Evolutionary conservation across 2,329 filamentous ascomycete genomes (phyloP).

Genomic region (Stemphylium vesicarium): DNA sequence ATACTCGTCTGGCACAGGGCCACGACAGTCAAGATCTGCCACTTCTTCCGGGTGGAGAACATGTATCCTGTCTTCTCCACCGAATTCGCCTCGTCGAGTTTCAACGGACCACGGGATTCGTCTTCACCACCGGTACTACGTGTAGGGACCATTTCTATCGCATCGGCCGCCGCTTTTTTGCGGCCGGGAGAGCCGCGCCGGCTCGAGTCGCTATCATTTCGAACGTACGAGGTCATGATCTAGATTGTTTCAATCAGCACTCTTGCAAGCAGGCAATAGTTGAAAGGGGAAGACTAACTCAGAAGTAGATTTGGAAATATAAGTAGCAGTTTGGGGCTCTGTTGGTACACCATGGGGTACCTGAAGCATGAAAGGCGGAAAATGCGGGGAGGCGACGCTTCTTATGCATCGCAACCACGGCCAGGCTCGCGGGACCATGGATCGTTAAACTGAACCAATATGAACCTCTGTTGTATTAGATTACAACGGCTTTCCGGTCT

Average conservation of each 20-base stretch:
- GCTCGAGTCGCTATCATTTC: slow-evolving; percentile 13
- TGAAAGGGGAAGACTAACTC: background rate
- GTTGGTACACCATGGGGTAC: background rate
- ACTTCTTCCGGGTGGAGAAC: slow-evolving; percentile 59
- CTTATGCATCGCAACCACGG: background rate
- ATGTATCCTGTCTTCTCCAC: slow-evolving; percentile 50
- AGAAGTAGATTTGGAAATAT: background rate
- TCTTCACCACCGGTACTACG: background rate
- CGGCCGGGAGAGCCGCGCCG: slow-evolving; percentile 1
- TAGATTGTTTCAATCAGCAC: background rate
- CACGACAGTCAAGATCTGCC: slow-evolving; percentile 60
- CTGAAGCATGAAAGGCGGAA: background rate
- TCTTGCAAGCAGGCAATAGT: background rate
- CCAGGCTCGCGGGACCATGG: background rate
- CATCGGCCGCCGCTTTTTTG: slow-evolving; percentile 6
- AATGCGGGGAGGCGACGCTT: background rate
- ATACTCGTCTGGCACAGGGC: slow-evolving; percentile 61
- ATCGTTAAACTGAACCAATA: background rate
- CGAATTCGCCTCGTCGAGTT: slow-evolving; percentile 27
- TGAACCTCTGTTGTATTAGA: background rate
- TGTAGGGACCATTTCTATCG: slow-evolving; percentile 11
- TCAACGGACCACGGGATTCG: slow-evolving; percentile 3
- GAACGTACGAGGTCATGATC: slow-evolving; percentile 8
- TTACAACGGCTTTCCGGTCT: background rate
- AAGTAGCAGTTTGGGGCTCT: background rate